phyloP scores from a whole-genome alignment of 2,329 filamentous ascomycete genomes.

The Aspergillus fischeri region DNA sequence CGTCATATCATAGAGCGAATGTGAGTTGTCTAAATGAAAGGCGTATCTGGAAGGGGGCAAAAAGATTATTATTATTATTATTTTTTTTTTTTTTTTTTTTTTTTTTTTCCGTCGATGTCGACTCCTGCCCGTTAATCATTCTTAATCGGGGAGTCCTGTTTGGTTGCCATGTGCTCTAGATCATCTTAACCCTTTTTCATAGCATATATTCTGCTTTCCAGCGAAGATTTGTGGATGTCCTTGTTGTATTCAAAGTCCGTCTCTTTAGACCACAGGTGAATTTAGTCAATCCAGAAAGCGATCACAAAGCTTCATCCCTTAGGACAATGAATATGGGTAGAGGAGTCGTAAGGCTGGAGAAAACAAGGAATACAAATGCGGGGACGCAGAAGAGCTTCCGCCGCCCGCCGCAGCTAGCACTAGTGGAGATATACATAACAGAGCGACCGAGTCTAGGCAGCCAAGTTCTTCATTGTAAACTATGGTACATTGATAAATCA shows the following conservation, averaged over 20 bases:
- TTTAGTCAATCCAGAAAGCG: background rate
- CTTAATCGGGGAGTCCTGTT: background rate
- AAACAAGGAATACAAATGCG: background rate
- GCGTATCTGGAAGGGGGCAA: slow-evolving; percentile 1
- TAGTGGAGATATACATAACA: background rate
- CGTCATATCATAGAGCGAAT: slow-evolving; percentile 1
- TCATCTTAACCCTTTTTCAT: background rate
- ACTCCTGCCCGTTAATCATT: background rate
- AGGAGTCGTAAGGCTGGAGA: background rate
- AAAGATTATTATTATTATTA: background rate
- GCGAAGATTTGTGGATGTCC: background rate
- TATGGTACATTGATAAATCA: background rate
- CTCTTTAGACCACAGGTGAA: background rate
- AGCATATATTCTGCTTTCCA: background rate
- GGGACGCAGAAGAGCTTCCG: background rate
- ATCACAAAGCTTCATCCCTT: background rate
- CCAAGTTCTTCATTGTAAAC: background rate
- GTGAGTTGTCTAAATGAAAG: slow-evolving; percentile 2
- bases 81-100: background rate
- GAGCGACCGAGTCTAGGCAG: background rate
- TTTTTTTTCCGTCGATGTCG: background rate
- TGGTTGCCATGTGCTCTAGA: background rate
- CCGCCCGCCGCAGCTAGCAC: background rate
- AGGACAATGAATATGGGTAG: background rate
- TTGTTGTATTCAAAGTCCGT: background rate